Conservation (phyloP, 2,329 filamentous ascomycete genomes). For the Apiospora kogelbergensis region DNA sequence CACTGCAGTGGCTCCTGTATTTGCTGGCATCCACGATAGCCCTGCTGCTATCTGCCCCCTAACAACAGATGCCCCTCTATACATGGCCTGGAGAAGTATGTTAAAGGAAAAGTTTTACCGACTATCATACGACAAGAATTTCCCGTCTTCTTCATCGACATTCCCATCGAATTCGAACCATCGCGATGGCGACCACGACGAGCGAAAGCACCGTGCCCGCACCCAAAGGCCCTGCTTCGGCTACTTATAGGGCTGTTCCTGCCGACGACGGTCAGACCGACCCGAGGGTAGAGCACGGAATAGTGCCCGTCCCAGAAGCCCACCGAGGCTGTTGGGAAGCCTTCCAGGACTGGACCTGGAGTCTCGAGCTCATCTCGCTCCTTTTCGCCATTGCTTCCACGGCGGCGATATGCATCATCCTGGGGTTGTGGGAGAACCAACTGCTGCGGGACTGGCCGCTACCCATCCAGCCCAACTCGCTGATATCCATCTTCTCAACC, state of each 20-base stretch:
- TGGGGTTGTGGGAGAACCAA: neutral
- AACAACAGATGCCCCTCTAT: neutral
- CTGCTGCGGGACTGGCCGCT: conserved; percentile 11
- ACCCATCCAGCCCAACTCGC: conserved; percentile 29
- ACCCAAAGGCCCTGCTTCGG: neutral
- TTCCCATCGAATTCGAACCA: neutral
- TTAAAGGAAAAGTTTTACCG: neutral
- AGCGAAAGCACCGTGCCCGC: neutral
- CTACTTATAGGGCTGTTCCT: neutral
- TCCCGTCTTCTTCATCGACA: neutral
- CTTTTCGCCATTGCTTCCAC: neutral
- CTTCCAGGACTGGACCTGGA: neutral
- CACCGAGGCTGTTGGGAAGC: conserved; percentile 4
- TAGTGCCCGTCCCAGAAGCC: neutral
- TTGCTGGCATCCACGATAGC: neutral
- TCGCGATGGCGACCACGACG: neutral
- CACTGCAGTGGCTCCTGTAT: neutral
- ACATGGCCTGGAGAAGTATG: neutral
- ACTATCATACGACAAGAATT: neutral
- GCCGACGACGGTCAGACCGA: neutral
- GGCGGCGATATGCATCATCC: neutral
- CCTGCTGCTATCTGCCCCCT: neutral
- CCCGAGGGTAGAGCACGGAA: neutral
- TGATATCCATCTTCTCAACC: conserved; percentile 34
- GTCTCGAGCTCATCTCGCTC: conserved; percentile 1